These are phyloP conservation scores for Pseudopyrenochaeta lycopersici DNA, from an alignment of 2,329 filamentous ascomycete species.

Conservation along the genomic window DNA sequence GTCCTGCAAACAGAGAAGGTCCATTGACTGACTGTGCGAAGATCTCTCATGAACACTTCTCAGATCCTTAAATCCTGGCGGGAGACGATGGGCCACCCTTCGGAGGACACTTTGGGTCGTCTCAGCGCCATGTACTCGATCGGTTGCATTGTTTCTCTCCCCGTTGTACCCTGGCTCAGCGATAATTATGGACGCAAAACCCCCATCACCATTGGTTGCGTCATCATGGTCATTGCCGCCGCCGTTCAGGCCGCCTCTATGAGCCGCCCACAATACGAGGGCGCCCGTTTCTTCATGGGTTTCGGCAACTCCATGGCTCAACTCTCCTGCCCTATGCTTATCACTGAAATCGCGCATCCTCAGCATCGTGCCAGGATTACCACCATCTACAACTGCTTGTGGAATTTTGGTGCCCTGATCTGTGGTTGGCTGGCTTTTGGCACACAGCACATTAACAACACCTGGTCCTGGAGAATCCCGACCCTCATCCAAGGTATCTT, in stretches of 20 bases:
- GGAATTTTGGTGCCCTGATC: constrained; percentile 67
- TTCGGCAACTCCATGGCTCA: constrained; percentile 73
- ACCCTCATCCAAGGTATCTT: constrained; percentile 62
- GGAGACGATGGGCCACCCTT: constrained; percentile 48
- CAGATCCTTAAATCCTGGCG: constrained; percentile 52
- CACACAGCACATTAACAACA: constrained; percentile 47
- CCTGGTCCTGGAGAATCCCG: constrained; percentile 62
- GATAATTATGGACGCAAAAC: constrained; percentile 55
- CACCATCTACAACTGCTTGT: constrained; percentile 73
- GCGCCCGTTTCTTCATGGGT: constrained; percentile 68
- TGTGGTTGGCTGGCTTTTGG: constrained; percentile 66
- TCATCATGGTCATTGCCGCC: constrained; percentile 57
- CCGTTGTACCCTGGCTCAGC: constrained; percentile 46
- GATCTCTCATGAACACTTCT: constrained; percentile 51
- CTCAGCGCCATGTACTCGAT: constrained; percentile 57
- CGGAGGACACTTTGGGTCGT: constrained; percentile 52
- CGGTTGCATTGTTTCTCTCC: constrained; percentile 49
- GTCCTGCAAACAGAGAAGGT: constrained; percentile 5
- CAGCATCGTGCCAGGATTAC: constrained; percentile 72
- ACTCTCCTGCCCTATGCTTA: constrained; percentile 69
- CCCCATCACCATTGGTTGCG: constrained; percentile 53
- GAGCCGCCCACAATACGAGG: constrained; percentile 60
- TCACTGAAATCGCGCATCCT: constrained; percentile 72
- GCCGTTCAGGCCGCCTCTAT: constrained; percentile 33
- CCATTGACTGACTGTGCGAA: constrained; percentile 36